Evolutionary conservation across 352 stramenopile species (phyloP).

Genomic region (Phytophthora palmivora): DNA sequence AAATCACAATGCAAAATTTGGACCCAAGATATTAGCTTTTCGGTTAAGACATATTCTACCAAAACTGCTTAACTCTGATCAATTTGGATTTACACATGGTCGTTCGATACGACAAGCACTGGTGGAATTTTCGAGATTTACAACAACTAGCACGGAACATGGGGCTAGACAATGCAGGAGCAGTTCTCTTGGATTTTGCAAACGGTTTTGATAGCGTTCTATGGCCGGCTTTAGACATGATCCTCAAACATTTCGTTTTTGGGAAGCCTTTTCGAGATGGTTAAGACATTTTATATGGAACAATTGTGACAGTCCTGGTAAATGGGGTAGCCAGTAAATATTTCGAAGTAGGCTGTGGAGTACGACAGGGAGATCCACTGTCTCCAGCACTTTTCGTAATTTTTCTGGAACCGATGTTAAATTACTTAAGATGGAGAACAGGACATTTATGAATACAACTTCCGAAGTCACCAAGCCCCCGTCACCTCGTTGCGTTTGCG

Average conservation of each 20-base stretch:
- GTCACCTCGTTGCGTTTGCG: constrained; percentile 20
- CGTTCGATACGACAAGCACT: constrained; percentile 25
- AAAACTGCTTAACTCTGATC: not conserved
- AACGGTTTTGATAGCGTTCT: constrained; percentile 32
- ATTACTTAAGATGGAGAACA: constrained; percentile 4
- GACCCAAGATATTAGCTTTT: constrained; percentile 15
- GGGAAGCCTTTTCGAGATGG: not conserved
- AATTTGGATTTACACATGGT: constrained; percentile 9
- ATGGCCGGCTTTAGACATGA: constrained; percentile 13
- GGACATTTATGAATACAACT: constrained; percentile 1
- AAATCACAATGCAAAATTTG: constrained; percentile 30
- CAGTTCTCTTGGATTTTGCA: constrained; percentile 23
- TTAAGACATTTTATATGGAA: constrained; percentile 14
- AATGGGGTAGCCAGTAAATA: constrained; percentile 11
- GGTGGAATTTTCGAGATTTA: constrained; percentile 15
- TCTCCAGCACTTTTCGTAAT: constrained; percentile 32
- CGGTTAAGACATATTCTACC: constrained; percentile 11
- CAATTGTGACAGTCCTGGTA: constrained; percentile 21
- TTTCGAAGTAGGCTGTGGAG: constrained; percentile 25
- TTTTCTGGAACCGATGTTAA: constrained; percentile 28
- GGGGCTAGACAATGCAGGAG: not conserved
- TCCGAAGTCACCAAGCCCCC: not conserved
- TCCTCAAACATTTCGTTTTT: constrained; percentile 19
- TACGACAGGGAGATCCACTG: constrained; percentile 26
- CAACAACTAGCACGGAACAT: constrained; percentile 1